Conservation (phyloP, 176 grass and related monocot species). For the Raddia guianensis region DNA sequence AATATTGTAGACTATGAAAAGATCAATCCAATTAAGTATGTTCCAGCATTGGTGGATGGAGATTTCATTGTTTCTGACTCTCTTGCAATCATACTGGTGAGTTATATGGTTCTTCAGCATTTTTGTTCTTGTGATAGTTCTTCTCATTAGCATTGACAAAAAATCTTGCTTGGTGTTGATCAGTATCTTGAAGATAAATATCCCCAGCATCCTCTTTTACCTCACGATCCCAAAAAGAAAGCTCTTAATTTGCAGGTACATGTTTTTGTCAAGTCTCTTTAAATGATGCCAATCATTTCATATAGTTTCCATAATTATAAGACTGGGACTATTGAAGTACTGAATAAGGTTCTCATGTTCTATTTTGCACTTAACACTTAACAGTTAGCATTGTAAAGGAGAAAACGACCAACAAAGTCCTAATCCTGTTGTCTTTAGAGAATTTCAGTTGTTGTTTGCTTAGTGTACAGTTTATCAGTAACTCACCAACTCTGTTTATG, state of each 20-base stretch:
- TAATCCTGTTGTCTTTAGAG: background rate
- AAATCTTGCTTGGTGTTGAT: slow-evolving; percentile 20
- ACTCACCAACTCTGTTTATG: background rate
- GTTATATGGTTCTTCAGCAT: slow-evolving; percentile 13
- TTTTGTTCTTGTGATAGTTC: background rate
- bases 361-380: background rate
- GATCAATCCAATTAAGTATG: slow-evolving; percentile 89
- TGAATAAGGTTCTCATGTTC: background rate
- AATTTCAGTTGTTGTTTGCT: background rate
- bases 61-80: slow-evolving; percentile 74
- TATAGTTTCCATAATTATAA: background rate
- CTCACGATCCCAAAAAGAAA: slow-evolving; percentile 70
- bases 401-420: background rate
- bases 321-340: background rate
- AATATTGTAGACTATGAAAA: slow-evolving; percentile 76
- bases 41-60: slow-evolving; percentile 74
- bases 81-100: slow-evolving; percentile 76
- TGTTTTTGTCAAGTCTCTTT: background rate
- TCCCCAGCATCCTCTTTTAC: slow-evolving; percentile 69
- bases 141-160: background rate
- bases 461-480: background rate
- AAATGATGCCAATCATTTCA: background rate
- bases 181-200: slow-evolving; percentile 97
- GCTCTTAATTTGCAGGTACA: slow-evolving; percentile 87
- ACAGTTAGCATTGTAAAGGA: background rate